A percentile compares a stretch with the other conserved stretches of the same genome.
These are phyloP conservation scores for Castanea sativa DNA, from an alignment of 306 rosid genomes.

Conservation along the genomic window DNA sequence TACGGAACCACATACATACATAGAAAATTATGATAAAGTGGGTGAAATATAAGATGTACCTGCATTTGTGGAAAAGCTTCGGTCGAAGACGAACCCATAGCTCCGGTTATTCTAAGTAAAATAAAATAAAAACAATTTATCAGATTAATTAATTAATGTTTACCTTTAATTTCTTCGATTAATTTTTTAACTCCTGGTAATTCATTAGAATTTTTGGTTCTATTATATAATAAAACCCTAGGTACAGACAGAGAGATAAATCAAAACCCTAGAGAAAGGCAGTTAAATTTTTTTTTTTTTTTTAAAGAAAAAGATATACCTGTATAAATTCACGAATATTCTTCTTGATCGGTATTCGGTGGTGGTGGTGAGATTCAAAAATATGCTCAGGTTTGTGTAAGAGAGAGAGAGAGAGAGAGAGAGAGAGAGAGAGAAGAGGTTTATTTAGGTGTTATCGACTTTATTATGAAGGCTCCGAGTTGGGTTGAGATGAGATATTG, in stretches of 20 bases:
- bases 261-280: conserved; percentile 4
- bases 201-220: too few species aligned
- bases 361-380: too few species aligned
- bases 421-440: too few species aligned
- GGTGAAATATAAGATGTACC: conserved; percentile 23
- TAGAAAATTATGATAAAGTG: neutral
- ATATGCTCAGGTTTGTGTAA: too few species aligned
- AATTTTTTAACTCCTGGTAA: neutral
- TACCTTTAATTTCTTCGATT: conserved; percentile 4
- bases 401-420: too few species aligned
- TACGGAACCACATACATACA: too few species aligned
- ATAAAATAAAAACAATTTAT: neutral
- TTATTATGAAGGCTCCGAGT: too few species aligned
- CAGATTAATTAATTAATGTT: neutral
- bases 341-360: too few species aligned
- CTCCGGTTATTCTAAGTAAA: neutral
- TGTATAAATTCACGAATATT: neutral
- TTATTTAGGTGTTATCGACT: too few species aligned
- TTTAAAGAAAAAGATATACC: neutral
- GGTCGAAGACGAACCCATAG: conserved; percentile 56
- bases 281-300: too few species aligned
- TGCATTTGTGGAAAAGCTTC: conserved; percentile 41
- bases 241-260: neutral
- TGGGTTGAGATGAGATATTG: too few species aligned
- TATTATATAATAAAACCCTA: neutral